Evolutionary conservation across 176 grass and related monocot genomes (phyloP), one percentile per base, ranked within the genome.

Genomic region (Leersia perrieri): DNA sequence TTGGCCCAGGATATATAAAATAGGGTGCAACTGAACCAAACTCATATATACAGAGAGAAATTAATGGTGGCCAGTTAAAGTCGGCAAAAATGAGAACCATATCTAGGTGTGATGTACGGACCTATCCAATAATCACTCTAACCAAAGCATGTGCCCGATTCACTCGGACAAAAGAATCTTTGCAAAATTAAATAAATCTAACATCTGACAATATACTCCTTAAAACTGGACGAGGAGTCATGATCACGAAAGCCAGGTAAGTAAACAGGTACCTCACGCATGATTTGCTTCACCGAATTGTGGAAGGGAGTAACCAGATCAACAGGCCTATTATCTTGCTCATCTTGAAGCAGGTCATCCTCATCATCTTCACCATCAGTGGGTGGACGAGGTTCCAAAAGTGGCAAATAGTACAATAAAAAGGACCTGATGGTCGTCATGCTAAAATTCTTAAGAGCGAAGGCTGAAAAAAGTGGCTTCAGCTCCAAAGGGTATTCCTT

Each of bases 391-490:
- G 92, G 90, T 86, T 99, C 93, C n/a, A 99, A 65, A 60, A 99
- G 96, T 16, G 93, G 96, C 68, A 99, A 91, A 88, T 99, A 99
- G 83, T 93, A 93, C 23, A 99, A 73, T 6, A 95, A 73, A 70
- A 99, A 93, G n/a, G 96, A 95, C 85, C 93, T 95, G 64, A 99
- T 62, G 13, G 96, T 93, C 29, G 90, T 93, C 82, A 93, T 62
- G 28, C 84, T 80, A n/a, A 99, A 87, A 79, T 88, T 90, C 73
- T 93, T 99, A 15, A 82, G 45, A 68, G 80, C 51, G 47, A 99
- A 99, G 15, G 96, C 96, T 28, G 89, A 99, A 78, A 87, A 85
- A 26, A 99, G 82, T 23, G 96, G 90, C 60, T 95, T 99, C 18
- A 95, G 72, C 75, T 95, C 88, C 30, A 88, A 62, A 57, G 80